Conservation (phyloP, 73 alveolate genomes). For the Paramecium bursaria region DNA sequence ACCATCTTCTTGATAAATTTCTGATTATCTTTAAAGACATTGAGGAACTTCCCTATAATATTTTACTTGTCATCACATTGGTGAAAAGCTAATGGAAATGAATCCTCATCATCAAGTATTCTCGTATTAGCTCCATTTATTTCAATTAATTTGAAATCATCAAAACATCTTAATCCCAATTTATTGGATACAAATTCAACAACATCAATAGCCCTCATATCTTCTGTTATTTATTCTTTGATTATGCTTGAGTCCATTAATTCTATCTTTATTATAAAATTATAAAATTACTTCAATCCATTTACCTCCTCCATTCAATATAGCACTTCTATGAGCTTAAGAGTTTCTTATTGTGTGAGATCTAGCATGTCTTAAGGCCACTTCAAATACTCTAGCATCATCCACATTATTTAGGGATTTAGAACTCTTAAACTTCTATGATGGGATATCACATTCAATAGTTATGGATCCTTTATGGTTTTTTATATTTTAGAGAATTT, state of each 20-base stretch:
- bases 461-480: not conserved
- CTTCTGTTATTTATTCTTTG: conserved; percentile 5
- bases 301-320: not conserved
- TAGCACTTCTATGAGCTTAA: not conserved
- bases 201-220: conserved; percentile 4
- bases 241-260: not conserved
- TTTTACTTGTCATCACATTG: not conserved
- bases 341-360: too few relatives aligned
- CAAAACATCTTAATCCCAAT: not conserved
- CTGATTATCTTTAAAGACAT: not conserved
- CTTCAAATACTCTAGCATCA: not conserved
- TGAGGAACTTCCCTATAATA: not conserved
- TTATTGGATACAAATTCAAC: not conserved
- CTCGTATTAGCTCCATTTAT: conserved; percentile 1
- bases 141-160: conserved; percentile 1
- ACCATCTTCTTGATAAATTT: not conserved
- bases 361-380: not conserved
- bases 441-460: not conserved
- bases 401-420: not conserved
- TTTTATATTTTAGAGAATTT: too few relatives aligned
- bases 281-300: not conserved
- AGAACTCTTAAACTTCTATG: not conserved
- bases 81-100: not conserved
- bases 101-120: conserved; percentile 41
- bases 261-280: not conserved